Base-by-base conservation (phyloP, 2,329 filamentous ascomycete species). In the Fusarium cicatricum region DNA sequence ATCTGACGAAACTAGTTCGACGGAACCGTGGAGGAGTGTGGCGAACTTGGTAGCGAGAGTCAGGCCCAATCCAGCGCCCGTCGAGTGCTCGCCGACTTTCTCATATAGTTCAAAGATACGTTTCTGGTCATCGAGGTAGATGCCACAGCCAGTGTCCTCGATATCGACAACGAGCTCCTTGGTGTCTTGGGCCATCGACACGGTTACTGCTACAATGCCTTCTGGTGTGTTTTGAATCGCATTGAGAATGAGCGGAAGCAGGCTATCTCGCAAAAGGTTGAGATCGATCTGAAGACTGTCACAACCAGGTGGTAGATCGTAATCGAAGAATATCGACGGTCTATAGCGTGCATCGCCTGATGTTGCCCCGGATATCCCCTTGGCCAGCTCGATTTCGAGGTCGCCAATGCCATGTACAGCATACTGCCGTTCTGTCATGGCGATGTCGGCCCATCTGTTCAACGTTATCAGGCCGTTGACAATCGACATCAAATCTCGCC, bases 71-170 rank as follows among this genome's bases (percentile, higher is more conserved):
- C 78, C 77, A 23, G 75, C 75, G 3, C 78, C 74, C 2, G 70
- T 71, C 0, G 76, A 73, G 31, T 77, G 70, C 0, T 58, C 55
- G 29, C 73, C 69, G 2, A 74, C 70, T 29, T 79, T 80, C 34
- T 79, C 77, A 16, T 80, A 79, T 0, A 77, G 66, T 4, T 76
- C 68, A 23, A 80, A 80, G 4, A 80, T 77, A 3, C 75, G 73
- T 4, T 66, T 17, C 4, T 75, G 72, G 7, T 79, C 64, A 3
- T 70, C 60, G 1, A 56, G 42, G 2, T 56, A 54, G n/a, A 80
- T 77, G 2, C 77, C 78, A 3, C 71, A 62, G 0, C 78, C 78
- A 2, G 72, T 79, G 37, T 81, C 78, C 36, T 75, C 62, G 1
- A 81, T 55, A 34, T 80, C 78, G n/a, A 78, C 70, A 4, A 66